Conservation (phyloP, 768 basidiomycete species). For the Hysterangium stoloniferum region DNA sequence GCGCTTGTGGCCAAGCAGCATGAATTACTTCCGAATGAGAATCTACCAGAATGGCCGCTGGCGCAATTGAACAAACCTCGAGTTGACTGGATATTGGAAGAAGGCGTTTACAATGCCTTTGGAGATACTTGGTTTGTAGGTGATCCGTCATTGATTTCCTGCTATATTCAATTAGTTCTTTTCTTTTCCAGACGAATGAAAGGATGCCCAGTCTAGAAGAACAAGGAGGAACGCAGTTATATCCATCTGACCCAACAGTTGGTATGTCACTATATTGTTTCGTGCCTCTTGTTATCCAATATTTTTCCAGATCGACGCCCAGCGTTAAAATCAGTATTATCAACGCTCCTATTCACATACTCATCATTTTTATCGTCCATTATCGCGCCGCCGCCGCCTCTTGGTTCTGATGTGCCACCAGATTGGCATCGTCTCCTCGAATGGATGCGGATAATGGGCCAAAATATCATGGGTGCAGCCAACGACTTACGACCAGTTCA, state of each 20-base stretch:
- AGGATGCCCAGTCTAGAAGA: slow-evolving; percentile 76
- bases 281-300: not conserved
- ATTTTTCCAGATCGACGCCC: slow-evolving; percentile 59
- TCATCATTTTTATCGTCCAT: slow-evolving; percentile 65
- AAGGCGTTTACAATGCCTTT: slow-evolving; percentile 73
- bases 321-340: slow-evolving; percentile 61
- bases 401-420: slow-evolving; percentile 36
- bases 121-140: slow-evolving; percentile 89
- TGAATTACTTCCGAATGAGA: slow-evolving; percentile 62
- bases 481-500: slow-evolving; percentile 88
- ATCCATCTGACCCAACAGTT: slow-evolving; percentile 60
- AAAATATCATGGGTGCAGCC: slow-evolving; percentile 85
- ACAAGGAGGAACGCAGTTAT: slow-evolving; percentile 72
- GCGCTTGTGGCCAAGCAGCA: slow-evolving; percentile 42
- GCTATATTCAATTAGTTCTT: slow-evolving; percentile 4
- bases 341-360: slow-evolving; percentile 73
- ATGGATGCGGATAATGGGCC: slow-evolving; percentile 73
- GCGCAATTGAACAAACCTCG: slow-evolving; percentile 75
- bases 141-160: slow-evolving; percentile 7
- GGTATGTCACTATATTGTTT: slow-evolving; percentile 35
- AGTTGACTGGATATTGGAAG: slow-evolving; percentile 86
- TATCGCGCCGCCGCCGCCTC: slow-evolving; percentile 47
- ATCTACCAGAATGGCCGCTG: slow-evolving; percentile 74
- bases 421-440: slow-evolving; percentile 73
- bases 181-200: slow-evolving; percentile 62